phyloP scores from a whole-genome alignment of 1,284 basidiomycete species.

The Pseudozyma thailandica region DNA sequence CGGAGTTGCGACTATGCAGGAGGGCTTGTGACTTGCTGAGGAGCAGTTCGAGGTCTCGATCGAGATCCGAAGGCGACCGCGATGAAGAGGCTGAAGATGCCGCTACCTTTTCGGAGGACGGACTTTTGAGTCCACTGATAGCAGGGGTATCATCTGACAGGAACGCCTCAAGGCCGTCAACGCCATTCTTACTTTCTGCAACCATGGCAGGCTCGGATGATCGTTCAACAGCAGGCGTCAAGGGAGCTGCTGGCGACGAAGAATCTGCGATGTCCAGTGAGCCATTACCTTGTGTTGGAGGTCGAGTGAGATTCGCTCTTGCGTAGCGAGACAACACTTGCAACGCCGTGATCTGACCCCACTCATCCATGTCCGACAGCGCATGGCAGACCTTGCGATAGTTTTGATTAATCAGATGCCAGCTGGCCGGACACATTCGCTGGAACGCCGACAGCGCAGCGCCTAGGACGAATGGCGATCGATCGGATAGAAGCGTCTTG shows the following conservation, averaged over 20 bases:
- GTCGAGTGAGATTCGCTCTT: constrained; percentile 70
- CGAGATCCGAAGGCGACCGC: constrained; percentile 24
- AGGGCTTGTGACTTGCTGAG: constrained; percentile 48
- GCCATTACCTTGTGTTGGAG: neutral
- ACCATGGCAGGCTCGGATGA: neutral
- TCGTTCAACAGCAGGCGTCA: constrained; percentile 9
- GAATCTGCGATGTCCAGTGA: neutral
- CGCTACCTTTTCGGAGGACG: neutral
- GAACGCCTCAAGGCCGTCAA: constrained; percentile 44
- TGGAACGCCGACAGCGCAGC: constrained; percentile 83
- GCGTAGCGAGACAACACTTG: constrained; percentile 85
- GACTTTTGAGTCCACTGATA: neutral
- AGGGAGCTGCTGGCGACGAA: neutral
- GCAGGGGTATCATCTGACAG: constrained; percentile 20
- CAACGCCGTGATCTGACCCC: constrained; percentile 87
- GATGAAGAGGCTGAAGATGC: neutral
- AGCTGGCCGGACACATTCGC: constrained; percentile 47
- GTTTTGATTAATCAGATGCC: constrained; percentile 85
- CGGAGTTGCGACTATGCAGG: constrained; percentile 54
- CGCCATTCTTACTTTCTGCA: constrained; percentile 4
- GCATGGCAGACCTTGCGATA: constrained; percentile 85
- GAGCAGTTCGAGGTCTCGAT: constrained; percentile 59
- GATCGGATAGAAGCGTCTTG: constrained; percentile 79
- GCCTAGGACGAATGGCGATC: constrained; percentile 87
- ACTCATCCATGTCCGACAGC: constrained; percentile 91